Evolutionary conservation across 768 basidiomycete genomes (phyloP).

Genomic region (Lentinus brumalis): DNA sequence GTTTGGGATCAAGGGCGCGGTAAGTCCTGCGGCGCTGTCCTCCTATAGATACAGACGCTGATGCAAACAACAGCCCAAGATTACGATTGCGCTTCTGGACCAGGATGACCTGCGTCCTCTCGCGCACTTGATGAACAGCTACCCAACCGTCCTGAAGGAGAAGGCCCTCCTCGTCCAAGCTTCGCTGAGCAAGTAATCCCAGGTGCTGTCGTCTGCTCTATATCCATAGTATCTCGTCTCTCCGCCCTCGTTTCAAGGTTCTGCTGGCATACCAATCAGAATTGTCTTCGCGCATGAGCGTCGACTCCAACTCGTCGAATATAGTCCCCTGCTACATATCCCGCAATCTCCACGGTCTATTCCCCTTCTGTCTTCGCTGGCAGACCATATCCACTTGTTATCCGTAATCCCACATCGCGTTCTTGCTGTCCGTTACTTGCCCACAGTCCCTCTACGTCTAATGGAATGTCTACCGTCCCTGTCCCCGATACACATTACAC

Average conservation of each 20-base stretch:
- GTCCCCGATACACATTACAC: background rate
- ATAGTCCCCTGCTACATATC: background rate
- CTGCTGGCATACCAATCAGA: background rate
- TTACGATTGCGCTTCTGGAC: slow-evolving; percentile 82
- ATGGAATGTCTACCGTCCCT: background rate
- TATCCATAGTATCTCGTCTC: background rate
- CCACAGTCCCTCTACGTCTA: slow-evolving; percentile 1
- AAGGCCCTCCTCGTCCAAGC: slow-evolving; percentile 49
- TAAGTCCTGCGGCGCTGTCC: slow-evolving; percentile 36
- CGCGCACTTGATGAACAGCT: slow-evolving; percentile 87
- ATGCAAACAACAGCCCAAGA: slow-evolving; percentile 58
- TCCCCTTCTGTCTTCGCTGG: too few species aligned
- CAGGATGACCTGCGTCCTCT: slow-evolving; percentile 83
- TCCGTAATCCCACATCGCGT: background rate
- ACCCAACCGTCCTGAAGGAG: slow-evolving; percentile 79
- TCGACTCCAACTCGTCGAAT: background rate
- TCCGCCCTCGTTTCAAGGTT: background rate
- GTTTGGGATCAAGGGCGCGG: slow-evolving; percentile 80
- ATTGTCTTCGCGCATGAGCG: background rate
- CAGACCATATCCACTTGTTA: background rate
- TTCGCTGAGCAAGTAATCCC: slow-evolving; percentile 22
- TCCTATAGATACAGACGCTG: background rate
- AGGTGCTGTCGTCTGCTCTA: background rate
- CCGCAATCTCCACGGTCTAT: background rate
- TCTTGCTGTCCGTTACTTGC: background rate